These are phyloP conservation scores for Moesziomyces sp. DNA, from an alignment of 1,284 basidiomycete genomes.

Conservation along the genomic window DNA sequence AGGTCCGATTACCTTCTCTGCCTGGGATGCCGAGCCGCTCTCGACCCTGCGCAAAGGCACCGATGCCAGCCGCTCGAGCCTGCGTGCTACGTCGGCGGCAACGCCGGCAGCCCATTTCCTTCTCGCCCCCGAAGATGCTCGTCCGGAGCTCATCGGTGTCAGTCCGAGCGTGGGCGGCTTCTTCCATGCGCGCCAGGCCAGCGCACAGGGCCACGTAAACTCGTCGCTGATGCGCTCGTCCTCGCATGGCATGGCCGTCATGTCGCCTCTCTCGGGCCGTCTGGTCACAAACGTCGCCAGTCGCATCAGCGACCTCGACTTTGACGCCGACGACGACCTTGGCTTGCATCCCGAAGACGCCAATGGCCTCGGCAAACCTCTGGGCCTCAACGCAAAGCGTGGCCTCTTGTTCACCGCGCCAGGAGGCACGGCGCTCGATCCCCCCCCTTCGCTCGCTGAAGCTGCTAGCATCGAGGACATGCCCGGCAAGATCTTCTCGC, in stretches of 20 bases:
- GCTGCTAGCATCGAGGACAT: conserved; percentile 27
- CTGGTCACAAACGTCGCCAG: conserved; percentile 32
- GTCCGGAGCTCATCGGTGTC: conserved; percentile 46
- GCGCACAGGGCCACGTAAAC: conserved; percentile 31
- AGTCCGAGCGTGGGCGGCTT: conserved; percentile 45
- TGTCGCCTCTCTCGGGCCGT: conserved; percentile 49
- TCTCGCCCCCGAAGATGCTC: conserved; percentile 25
- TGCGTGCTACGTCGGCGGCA: conserved; percentile 17
- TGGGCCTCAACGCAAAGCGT: conserved; percentile 39
- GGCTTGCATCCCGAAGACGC: conserved; percentile 22
- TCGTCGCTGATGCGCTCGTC: conserved; percentile 42
- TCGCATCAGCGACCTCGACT: conserved; percentile 47
- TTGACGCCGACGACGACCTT: conserved; percentile 44
- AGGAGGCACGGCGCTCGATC: conserved; percentile 27
- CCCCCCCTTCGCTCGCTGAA: conserved; percentile 43
- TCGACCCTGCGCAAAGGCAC: conserved; percentile 31
- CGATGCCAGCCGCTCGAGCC: conserved; percentile 26
- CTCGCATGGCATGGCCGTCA: conserved; percentile 37
- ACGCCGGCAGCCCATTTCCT: conserved; percentile 42
- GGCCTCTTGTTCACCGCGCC: conserved; percentile 46
- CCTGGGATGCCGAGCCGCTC: conserved; percentile 48
- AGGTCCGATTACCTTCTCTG: conserved; percentile 42
- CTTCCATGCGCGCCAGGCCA: conserved; percentile 41
- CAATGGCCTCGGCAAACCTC: conserved; percentile 16
- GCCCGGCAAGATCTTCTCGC: conserved; percentile 16